Evolutionary conservation across 1,139 yeast genomes (phyloP).

Genomic region (Pichia inconspicua): DNA sequence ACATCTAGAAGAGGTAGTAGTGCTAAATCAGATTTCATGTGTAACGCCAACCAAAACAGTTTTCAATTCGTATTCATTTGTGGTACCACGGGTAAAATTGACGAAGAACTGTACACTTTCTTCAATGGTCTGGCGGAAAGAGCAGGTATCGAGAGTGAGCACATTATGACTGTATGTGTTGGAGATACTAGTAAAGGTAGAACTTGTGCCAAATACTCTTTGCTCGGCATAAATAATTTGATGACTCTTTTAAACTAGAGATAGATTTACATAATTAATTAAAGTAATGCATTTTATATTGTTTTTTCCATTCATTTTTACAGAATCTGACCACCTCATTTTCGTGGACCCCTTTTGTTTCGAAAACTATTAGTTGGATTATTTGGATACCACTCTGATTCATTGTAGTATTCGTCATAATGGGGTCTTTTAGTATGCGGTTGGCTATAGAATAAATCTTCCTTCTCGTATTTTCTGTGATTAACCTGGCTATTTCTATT

Average conservation of each 20-base stretch:
- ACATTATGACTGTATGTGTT: conserved; percentile 59
- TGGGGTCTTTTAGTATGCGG: not conserved
- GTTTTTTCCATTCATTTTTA: not conserved
- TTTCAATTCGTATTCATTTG: conserved; percentile 45
- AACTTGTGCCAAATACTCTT: conserved; percentile 51
- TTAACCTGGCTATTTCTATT: not conserved
- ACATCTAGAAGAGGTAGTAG: not conserved
- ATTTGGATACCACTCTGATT: conserved; percentile 1
- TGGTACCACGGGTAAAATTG: conserved; percentile 64
- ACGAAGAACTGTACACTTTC: conserved; percentile 62
- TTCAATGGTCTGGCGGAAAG: conserved; percentile 32
- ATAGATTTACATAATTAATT: conserved; percentile 2
- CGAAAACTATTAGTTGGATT: not conserved
- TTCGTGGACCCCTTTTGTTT: conserved; percentile 3
- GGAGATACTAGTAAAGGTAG: conserved; percentile 37
- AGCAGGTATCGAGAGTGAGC: conserved; percentile 25
- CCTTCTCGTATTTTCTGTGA: not conserved
- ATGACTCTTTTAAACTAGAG: conserved; percentile 38
- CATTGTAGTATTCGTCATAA: not conserved
- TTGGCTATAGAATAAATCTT: not conserved
- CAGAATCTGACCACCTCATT: not conserved
- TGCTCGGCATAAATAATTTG: conserved; percentile 73
- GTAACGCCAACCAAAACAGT: conserved; percentile 4
- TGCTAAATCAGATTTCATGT: conserved; percentile 1
- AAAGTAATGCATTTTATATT: conserved; percentile 13